Conservation (phyloP, 257 asterid genomes). For the Salvia rosmarinus region DNA sequence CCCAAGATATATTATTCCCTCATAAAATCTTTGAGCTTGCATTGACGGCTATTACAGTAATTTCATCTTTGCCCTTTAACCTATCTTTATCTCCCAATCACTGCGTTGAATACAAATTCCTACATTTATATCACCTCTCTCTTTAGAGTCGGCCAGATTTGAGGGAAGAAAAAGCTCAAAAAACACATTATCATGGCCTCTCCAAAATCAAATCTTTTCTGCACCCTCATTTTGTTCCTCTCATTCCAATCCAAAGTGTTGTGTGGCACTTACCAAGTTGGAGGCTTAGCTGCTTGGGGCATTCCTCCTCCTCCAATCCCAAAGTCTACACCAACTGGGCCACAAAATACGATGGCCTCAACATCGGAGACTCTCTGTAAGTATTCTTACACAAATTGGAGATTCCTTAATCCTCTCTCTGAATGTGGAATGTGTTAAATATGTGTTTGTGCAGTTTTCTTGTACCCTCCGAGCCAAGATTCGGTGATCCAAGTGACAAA, state of each 20-base stretch:
- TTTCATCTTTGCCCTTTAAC: neutral
- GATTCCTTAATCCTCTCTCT: too few species aligned
- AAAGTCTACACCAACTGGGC: slow-evolving; percentile 72
- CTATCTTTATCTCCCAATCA: neutral
- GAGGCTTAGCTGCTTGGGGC: slow-evolving; percentile 77
- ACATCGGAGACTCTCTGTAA: slow-evolving; percentile 84
- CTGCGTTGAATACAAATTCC: slow-evolving; percentile 1
- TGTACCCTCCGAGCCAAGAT: slow-evolving; percentile 96
- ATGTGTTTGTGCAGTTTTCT: slow-evolving; percentile 63
- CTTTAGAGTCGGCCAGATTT: slow-evolving; percentile 17
- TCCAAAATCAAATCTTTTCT: slow-evolving; percentile 39
- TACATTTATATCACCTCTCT: slow-evolving; percentile 14
- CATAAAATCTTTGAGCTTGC: too few species aligned
- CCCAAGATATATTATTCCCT: too few species aligned
- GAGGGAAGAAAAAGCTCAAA: neutral
- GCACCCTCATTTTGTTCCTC: slow-evolving; percentile 34
- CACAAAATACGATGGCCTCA: slow-evolving; percentile 58
- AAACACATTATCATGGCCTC: slow-evolving; percentile 41
- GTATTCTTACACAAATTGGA: too few species aligned
- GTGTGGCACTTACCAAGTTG: slow-evolving; percentile 68
- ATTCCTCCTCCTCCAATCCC: slow-evolving; percentile 60
- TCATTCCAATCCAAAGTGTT: slow-evolving; percentile 42
- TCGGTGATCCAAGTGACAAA: slow-evolving; percentile 76
- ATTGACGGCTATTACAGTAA: slow-evolving; percentile 31
- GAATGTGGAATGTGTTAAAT: too few species aligned